phyloP scores from a whole-genome alignment of 2,329 filamentous ascomycete species.

The Talaromyces sp. region DNA sequence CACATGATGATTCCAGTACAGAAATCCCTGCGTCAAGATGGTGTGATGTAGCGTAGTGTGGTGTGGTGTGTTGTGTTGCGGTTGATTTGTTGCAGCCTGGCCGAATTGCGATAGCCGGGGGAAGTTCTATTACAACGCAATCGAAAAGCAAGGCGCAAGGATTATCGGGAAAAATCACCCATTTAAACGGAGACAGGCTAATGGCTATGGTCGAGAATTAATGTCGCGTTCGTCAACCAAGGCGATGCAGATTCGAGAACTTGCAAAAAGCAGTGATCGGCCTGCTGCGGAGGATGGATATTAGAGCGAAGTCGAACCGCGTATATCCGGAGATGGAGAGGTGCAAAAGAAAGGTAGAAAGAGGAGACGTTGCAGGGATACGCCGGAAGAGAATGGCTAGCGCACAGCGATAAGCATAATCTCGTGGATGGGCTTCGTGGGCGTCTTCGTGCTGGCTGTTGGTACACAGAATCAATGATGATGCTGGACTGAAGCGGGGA shows the following conservation, averaged over 20 bases:
- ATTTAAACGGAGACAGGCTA: background rate
- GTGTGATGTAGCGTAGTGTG: background rate
- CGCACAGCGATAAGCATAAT: background rate
- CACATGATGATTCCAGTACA: slow-evolving; percentile 64
- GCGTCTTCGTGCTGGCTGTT: background rate
- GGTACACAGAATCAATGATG: background rate
- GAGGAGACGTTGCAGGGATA: background rate
- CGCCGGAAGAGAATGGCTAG: background rate
- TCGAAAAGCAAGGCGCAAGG: background rate
- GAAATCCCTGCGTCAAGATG: background rate
- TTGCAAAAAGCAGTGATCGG: background rate
- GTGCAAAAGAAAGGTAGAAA: background rate
- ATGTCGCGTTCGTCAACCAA: background rate
- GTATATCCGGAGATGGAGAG: background rate
- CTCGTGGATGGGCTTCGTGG: too few species aligned
- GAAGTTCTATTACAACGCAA: background rate
- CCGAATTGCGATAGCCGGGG: background rate
- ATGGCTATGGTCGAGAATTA: background rate
- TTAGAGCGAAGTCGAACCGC: background rate
- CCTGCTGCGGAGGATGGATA: background rate
- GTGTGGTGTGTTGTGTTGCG: background rate
- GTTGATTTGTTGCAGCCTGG: background rate
- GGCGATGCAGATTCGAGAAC: background rate
- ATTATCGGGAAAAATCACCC: background rate
- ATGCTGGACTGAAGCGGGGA: background rate